Evolutionary conservation across 768 basidiomycete genomes (phyloP).

Genomic region (Aureoboletus auriporus): DNA sequence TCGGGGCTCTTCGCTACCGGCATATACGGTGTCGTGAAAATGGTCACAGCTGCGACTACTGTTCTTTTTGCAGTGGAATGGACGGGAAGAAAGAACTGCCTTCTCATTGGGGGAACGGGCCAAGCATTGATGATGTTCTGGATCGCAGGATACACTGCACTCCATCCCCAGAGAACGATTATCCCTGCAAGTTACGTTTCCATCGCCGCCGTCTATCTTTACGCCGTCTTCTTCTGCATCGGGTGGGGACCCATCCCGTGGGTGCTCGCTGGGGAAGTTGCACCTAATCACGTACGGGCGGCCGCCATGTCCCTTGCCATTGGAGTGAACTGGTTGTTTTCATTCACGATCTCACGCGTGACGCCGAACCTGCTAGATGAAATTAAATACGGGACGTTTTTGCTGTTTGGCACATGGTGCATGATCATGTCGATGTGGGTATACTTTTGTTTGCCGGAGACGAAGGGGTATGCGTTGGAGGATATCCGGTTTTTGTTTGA

Average conservation of each 20-base stretch:
- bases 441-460: conserved; percentile 36
- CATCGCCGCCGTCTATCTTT: conserved; percentile 36
- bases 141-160: conserved; percentile 33
- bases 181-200: conserved; percentile 35
- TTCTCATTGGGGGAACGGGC: conserved; percentile 46
- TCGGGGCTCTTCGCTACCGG: conserved; percentile 50
- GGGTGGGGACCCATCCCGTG: conserved; percentile 30
- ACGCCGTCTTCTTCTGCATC: conserved; percentile 34
- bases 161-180: conserved; percentile 27
- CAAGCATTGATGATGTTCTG: conserved; percentile 41
- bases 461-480: no score
- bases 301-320: conserved; percentile 33
- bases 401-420: conserved; percentile 32
- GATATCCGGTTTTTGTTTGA: no score
- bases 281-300: conserved; percentile 3
- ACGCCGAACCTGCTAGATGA: conserved; percentile 36
- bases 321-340: conserved; percentile 33
- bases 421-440: conserved; percentile 33
- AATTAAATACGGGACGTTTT: conserved; percentile 13
- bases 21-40: conserved; percentile 37
- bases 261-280: conserved; percentile 32
- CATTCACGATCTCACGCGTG: conserved; percentile 35
- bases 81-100: conserved; percentile 45
- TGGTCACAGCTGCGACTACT: conserved; percentile 37
- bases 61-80: conserved; percentile 45